phyloP scores from a whole-genome alignment of 2,329 filamentous ascomycete genomes.

The Geosmithia flava region DNA sequence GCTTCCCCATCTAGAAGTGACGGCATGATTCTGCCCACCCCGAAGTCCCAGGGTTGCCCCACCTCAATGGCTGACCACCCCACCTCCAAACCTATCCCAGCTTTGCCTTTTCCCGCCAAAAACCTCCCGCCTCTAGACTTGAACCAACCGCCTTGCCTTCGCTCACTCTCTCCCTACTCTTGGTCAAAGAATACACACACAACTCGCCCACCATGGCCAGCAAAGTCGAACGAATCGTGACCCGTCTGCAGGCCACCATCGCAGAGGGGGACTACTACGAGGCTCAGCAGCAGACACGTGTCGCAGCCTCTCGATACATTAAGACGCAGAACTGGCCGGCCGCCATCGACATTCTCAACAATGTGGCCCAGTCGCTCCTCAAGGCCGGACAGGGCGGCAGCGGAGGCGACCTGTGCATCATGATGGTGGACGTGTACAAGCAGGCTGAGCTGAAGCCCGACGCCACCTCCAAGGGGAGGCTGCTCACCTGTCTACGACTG shows the following conservation, averaged over 20 bases:
- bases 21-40: background rate
- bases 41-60: background rate
- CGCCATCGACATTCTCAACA: slow-evolving; percentile 76
- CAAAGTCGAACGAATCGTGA: slow-evolving; percentile 37
- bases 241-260: slow-evolving; percentile 72
- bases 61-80: background rate
- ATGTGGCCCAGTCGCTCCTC: slow-evolving; percentile 73
- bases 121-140: background rate
- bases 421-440: slow-evolving; percentile 83
- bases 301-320: slow-evolving; percentile 86
- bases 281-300: slow-evolving; percentile 94
- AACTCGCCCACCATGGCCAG: slow-evolving; percentile 17
- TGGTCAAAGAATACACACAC: background rate
- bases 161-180: no score
- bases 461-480: slow-evolving; percentile 56
- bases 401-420: slow-evolving; percentile 77
- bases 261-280: slow-evolving; percentile 91
- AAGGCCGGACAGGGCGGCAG: slow-evolving; percentile 89
- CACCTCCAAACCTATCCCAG: background rate
- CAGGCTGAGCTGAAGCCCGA: slow-evolving; percentile 74
- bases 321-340: slow-evolving; percentile 76
- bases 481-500: slow-evolving; percentile 67
- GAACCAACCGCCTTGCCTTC: no score
- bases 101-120: background rate
- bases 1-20: background rate